Conservation (phyloP, 1,284 basidiomycete genomes). For the Violaceomyces palustris region DNA sequence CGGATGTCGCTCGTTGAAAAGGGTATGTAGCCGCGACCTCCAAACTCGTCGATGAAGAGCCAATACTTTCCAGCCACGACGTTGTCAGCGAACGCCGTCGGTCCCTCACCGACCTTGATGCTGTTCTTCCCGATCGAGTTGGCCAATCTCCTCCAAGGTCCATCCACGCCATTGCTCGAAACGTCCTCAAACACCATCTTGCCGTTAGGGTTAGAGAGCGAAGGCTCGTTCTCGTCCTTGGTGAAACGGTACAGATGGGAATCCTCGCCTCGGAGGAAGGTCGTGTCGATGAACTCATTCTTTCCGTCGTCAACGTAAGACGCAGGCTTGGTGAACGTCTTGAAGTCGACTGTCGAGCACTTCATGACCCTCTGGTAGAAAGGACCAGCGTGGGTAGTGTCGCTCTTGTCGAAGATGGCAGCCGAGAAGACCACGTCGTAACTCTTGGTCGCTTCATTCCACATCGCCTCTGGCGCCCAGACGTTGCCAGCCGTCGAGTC, state of each 20-base stretch:
- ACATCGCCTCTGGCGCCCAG: constrained; percentile 12
- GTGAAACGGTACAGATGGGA: constrained; percentile 7
- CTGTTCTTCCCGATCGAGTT: constrained; percentile 5
- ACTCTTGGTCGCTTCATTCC: neutral
- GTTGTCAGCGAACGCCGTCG: constrained; percentile 8
- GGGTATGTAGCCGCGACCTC: constrained; percentile 5
- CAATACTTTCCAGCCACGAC: neutral
- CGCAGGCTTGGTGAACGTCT: constrained; percentile 1
- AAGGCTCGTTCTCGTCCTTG: constrained; percentile 10
- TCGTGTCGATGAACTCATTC: constrained; percentile 5
- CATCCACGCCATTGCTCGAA: constrained; percentile 1
- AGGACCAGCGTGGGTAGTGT: neutral
- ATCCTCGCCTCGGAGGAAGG: constrained; percentile 3
- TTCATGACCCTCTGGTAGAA: constrained; percentile 9
- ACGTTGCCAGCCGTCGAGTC: constrained; percentile 2
- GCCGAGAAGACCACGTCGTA: constrained; percentile 10
- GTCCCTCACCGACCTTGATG: constrained; percentile 3
- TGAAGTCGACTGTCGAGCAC: constrained; percentile 6
- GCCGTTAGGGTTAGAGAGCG: constrained; percentile 4
- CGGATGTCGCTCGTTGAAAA: constrained; percentile 1
- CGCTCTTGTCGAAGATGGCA: constrained; percentile 1
- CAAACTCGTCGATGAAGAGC: constrained; percentile 9
- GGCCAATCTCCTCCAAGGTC: constrained; percentile 6
- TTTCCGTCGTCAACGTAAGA: constrained; percentile 6
- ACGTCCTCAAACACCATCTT: constrained; percentile 8